Evolutionary conservation across 371 early-diverging fungal genomes (phyloP).

Genomic region (Lichtheimia hyalospora): DNA sequence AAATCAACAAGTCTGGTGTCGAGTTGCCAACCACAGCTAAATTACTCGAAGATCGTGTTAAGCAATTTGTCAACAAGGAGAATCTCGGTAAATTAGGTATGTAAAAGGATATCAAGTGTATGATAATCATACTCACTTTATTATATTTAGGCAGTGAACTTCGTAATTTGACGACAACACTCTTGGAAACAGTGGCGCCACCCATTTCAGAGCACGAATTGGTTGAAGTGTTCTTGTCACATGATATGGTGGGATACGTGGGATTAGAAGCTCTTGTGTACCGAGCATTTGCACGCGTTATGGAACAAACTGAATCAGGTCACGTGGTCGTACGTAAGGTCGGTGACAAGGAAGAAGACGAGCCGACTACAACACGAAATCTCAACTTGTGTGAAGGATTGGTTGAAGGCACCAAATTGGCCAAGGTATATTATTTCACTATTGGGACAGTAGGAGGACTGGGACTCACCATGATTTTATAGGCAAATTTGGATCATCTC

Average conservation of each 20-base stretch:
- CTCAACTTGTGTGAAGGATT: constrained; percentile 63
- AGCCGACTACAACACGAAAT: constrained; percentile 39
- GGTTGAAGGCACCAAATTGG: constrained; percentile 56
- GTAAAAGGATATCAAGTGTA: neutral
- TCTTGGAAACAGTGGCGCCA: constrained; percentile 66
- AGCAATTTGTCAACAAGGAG: constrained; percentile 57
- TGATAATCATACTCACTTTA: too few species aligned
- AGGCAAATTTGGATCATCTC: constrained; percentile 58
- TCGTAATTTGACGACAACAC: constrained; percentile 48
- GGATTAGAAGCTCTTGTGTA: constrained; percentile 62
- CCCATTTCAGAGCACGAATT: constrained; percentile 70
- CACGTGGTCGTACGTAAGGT: constrained; percentile 62
- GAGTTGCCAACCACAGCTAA: constrained; percentile 37
- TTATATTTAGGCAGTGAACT: constrained; percentile 41
- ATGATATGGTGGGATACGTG: constrained; percentile 63
- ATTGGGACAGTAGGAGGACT: neutral
- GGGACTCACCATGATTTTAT: neutral
- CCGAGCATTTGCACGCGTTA: constrained; percentile 63
- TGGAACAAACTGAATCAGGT: constrained; percentile 71
- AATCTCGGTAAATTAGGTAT: constrained; percentile 65
- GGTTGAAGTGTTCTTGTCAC: constrained; percentile 65
- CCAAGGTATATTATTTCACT: constrained; percentile 35
- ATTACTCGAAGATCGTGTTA: constrained; percentile 60
- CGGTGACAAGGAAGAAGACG: constrained; percentile 32
- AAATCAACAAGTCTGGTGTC: constrained; percentile 35